A percentile compares a stretch with the other conserved stretches of the same genome.
phyloP scores from a whole-genome alignment of 139 green algal genomes.

The Tetradesmus obliquus region DNA sequence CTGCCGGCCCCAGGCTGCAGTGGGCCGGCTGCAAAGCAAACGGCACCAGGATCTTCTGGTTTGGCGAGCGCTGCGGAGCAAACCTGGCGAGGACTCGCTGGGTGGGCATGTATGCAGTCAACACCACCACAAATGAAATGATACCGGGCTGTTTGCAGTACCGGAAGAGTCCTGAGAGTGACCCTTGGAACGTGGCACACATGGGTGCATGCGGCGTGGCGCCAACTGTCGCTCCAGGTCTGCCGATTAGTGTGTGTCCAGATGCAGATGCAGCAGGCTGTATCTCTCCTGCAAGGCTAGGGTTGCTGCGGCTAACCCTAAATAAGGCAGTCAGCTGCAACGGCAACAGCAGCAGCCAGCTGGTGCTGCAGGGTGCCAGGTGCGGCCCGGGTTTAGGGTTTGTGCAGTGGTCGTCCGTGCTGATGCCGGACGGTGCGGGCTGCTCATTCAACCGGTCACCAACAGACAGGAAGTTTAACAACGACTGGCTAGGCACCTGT shows the following conservation, averaged over 20 bases:
- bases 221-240: not conserved
- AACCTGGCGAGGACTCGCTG: constrained; percentile 21
- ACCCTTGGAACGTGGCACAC: constrained; percentile 1
- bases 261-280: not conserved
- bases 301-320: not conserved
- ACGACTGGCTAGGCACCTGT: constrained; percentile 24
- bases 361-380: not conserved
- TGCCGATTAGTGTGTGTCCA: constrained; percentile 11
- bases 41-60: constrained; percentile 22
- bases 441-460: constrained; percentile 1
- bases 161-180: not conserved
- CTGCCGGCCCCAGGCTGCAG: not conserved
- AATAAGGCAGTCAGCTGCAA: not conserved
- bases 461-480: not conserved
- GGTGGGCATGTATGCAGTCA: constrained; percentile 37
- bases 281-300: not conserved
- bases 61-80: constrained; percentile 41
- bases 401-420: constrained; percentile 26
- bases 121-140: not conserved
- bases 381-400: constrained; percentile 39
- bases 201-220: constrained; percentile 32
- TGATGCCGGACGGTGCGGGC: constrained; percentile 2
- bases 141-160: constrained; percentile 25
- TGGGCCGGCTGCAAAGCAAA: constrained; percentile 19
- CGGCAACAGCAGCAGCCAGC: not conserved